phyloP scores from a whole-genome alignment of 495 filamentous ascomycete species.

The Parathielavia hyrcaniae region DNA sequence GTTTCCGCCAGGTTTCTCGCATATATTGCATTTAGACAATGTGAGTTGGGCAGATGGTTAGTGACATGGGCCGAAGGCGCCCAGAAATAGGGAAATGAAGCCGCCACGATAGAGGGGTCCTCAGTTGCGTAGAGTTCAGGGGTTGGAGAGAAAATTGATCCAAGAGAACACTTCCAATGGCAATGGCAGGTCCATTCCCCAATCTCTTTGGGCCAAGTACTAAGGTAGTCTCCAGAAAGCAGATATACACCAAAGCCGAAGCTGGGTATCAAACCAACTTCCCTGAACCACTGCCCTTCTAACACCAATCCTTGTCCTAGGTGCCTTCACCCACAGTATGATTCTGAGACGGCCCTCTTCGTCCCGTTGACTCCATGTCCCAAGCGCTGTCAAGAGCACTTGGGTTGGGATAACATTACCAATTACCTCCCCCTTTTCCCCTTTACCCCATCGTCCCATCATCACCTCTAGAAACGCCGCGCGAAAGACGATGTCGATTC shows the following conservation, averaged over 20 bases:
- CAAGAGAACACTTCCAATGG: not conserved
- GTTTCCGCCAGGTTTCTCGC: not conserved
- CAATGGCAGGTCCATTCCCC: not conserved
- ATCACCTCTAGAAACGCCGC: not conserved
- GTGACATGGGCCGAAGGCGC: not conserved
- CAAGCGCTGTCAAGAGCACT: not conserved
- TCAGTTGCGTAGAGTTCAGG: not conserved
- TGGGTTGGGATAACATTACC: not conserved
- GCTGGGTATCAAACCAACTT: constrained; percentile 25
- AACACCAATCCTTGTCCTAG: not conserved
- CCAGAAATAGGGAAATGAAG: not conserved
- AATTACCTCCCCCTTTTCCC: not conserved
- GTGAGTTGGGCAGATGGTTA: not conserved
- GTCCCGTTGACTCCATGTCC: not conserved
- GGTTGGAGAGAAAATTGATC: not conserved
- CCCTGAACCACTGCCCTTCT: not conserved
- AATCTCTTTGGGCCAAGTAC: not conserved
- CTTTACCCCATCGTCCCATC: not conserved
- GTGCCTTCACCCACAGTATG: not conserved
- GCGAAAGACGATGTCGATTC: not conserved
- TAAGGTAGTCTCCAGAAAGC: not conserved
- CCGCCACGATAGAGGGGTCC: not conserved
- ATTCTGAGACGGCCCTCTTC: not conserved
- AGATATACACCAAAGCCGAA: constrained; percentile 8
- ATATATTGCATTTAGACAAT: not conserved